Evolutionary conservation across 768 basidiomycete species (phyloP).

Genomic region (Pilatotrama ljubarskyi): DNA sequence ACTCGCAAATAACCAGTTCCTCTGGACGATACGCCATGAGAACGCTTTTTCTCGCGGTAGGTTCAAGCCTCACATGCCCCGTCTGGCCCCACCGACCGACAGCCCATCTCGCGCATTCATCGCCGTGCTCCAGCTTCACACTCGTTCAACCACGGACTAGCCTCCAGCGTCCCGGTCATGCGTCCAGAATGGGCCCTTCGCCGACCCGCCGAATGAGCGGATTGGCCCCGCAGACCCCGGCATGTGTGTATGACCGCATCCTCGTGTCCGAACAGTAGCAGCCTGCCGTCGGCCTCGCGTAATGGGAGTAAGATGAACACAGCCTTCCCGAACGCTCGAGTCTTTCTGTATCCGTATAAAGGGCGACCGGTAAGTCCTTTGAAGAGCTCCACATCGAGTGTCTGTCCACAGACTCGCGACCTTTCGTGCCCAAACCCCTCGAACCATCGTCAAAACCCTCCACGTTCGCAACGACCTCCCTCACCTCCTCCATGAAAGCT

Average conservation of each 20-base stretch:
- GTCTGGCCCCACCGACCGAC: neutral
- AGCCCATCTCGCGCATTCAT: neutral
- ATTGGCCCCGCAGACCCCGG: neutral
- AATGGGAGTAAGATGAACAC: neutral
- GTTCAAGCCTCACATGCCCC: neutral
- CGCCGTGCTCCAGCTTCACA: neutral
- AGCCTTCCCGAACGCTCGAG: slow-evolving; percentile 11
- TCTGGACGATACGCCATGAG: too few species aligned
- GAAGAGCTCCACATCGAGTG: slow-evolving; percentile 4
- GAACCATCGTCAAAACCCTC: neutral
- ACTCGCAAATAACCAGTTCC: too few species aligned
- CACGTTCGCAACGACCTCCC: neutral
- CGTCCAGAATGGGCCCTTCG: neutral
- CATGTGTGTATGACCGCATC: slow-evolving; percentile 1
- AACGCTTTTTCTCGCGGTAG: too few species aligned
- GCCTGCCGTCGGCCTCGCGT: slow-evolving; percentile 8
- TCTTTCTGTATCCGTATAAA: neutral
- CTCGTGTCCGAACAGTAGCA: slow-evolving; percentile 8
- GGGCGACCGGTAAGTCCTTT: neutral
- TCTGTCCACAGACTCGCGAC: slow-evolving; percentile 1
- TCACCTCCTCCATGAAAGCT: neutral
- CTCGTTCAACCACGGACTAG: too few species aligned
- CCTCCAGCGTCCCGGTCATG: neutral
- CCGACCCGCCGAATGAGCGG: neutral
- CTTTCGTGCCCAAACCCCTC: neutral